Conservation (phyloP, 805 yeast genomes). For the Nematodospora valgi region DNA sequence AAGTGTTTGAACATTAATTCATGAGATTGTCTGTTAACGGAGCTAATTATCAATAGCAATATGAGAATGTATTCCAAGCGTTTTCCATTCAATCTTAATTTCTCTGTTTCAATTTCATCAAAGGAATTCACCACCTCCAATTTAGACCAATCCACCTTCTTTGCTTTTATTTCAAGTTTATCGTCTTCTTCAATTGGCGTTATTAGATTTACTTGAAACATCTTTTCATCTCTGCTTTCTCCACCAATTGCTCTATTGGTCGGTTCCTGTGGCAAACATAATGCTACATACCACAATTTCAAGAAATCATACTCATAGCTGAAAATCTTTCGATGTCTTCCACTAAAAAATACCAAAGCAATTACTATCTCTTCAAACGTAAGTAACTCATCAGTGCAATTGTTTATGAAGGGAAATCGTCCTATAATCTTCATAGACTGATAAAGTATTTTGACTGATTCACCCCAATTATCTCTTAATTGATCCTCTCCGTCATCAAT, state of each 20-base stretch:
- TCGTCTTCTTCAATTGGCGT: slow-evolving; percentile 11
- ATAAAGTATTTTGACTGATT: slow-evolving; percentile 26
- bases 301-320: slow-evolving; percentile 34
- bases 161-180: slow-evolving; percentile 11
- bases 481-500: slow-evolving; percentile 8
- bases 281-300: slow-evolving; percentile 22
- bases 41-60: slow-evolving; percentile 44
- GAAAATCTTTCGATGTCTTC: slow-evolving; percentile 37
- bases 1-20: slow-evolving; percentile 29
- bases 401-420: slow-evolving; percentile 47
- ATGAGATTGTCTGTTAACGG: slow-evolving; percentile 23
- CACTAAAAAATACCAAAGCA: slow-evolving; percentile 35
- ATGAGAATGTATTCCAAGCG: slow-evolving; percentile 45
- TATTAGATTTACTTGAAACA: slow-evolving; percentile 18
- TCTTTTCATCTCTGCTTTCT: not conserved
- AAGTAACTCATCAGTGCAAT: slow-evolving; percentile 34
- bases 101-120: slow-evolving; percentile 42
- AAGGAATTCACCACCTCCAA: slow-evolving; percentile 26
- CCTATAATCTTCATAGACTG: slow-evolving; percentile 42
- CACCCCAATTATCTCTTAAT: not conserved
- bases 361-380: slow-evolving; percentile 30
- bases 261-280: not conserved
- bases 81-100: slow-evolving; percentile 34
- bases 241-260: not conserved
- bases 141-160: slow-evolving; percentile 24